Conservation (phyloP, 495 filamentous ascomycete genomes). For the Penicillium silybi region DNA sequence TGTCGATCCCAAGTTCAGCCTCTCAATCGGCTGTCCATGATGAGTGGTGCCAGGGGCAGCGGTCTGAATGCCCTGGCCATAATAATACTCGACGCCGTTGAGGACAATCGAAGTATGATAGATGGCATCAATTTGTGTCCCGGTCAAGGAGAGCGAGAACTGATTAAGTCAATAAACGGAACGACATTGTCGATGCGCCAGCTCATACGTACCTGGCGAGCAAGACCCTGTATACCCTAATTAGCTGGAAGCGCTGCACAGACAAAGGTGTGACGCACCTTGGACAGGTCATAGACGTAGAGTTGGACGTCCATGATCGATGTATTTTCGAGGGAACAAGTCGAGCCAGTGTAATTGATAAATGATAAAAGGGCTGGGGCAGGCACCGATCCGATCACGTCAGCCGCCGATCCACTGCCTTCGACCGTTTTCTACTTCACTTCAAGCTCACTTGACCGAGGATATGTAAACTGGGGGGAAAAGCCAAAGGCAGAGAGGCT, state of each 20-base stretch:
- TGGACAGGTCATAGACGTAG: slow-evolving; percentile 91
- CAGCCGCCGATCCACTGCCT: slow-evolving; percentile 25
- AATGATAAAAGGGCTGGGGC: background rate
- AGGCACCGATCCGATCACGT: slow-evolving; percentile 38
- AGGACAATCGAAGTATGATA: slow-evolving; percentile 91
- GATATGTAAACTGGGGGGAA: background rate
- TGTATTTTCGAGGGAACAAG: background rate
- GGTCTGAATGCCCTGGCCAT: slow-evolving; percentile 74
- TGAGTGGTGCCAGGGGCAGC: slow-evolving; percentile 76
- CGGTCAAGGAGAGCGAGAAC: slow-evolving; percentile 50
- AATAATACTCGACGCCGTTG: slow-evolving; percentile 70
- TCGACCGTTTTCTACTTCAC: slow-evolving; percentile 16
- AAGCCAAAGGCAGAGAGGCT: background rate
- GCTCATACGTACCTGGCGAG: slow-evolving; percentile 44
- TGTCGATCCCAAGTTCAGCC: slow-evolving; percentile 68
- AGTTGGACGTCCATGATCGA: slow-evolving; percentile 77
- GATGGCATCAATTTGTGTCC: slow-evolving; percentile 79
- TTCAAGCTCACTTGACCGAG: background rate
- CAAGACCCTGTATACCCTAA: slow-evolving; percentile 35
- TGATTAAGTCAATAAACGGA: slow-evolving; percentile 26
- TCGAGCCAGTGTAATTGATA: slow-evolving; percentile 8
- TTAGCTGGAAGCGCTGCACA: slow-evolving; percentile 11
- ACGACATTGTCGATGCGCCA: background rate
- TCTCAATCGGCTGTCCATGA: slow-evolving; percentile 78
- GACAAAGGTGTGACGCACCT: slow-evolving; percentile 39